phyloP scores from a whole-genome alignment of 1,139 yeast genomes.

The Yamadazyma diospyri region DNA sequence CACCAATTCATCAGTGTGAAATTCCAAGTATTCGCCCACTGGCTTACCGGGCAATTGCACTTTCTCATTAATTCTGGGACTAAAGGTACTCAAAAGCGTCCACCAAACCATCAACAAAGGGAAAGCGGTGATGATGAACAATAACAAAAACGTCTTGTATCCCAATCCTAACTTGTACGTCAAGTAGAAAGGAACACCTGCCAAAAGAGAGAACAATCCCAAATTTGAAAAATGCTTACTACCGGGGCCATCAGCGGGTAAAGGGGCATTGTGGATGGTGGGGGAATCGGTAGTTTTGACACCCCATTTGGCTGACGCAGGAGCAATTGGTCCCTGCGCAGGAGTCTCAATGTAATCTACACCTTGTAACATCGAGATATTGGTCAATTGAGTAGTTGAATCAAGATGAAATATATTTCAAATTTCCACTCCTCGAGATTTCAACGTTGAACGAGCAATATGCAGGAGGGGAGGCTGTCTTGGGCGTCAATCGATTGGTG shows the following conservation, averaged over 20 bases:
- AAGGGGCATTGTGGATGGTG: conserved; percentile 78
- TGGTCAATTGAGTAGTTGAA: not conserved
- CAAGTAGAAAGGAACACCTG: conserved; percentile 63
- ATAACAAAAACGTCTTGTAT: conserved; percentile 58
- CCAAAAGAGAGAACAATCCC: conserved; percentile 48
- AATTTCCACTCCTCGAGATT: not conserved
- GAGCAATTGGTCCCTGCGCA: conserved; percentile 44
- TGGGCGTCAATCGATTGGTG: too few relatives aligned
- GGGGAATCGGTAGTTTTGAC: conserved; percentile 64
- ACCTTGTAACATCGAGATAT: conserved; percentile 26
- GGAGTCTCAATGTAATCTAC: conserved; percentile 63
- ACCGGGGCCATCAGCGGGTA: conserved; percentile 93
- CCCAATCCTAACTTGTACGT: conserved; percentile 74
- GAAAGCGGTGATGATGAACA: conserved; percentile 49
- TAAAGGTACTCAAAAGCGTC: conserved; percentile 71
- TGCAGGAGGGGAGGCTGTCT: conserved; percentile 2
- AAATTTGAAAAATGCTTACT: conserved; percentile 69
- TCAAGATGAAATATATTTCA: conserved; percentile 1
- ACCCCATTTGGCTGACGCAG: conserved; percentile 51
- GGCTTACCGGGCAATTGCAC: conserved; percentile 75
- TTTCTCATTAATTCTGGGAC: conserved; percentile 81
- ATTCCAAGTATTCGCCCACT: conserved; percentile 74
- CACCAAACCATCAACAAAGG: conserved; percentile 82
- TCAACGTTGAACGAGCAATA: conserved; percentile 1
- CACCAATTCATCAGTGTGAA: conserved; percentile 72